phyloP scores from a whole-genome alignment of 345 rosid genomes.

The Gossypium sturtianum region DNA sequence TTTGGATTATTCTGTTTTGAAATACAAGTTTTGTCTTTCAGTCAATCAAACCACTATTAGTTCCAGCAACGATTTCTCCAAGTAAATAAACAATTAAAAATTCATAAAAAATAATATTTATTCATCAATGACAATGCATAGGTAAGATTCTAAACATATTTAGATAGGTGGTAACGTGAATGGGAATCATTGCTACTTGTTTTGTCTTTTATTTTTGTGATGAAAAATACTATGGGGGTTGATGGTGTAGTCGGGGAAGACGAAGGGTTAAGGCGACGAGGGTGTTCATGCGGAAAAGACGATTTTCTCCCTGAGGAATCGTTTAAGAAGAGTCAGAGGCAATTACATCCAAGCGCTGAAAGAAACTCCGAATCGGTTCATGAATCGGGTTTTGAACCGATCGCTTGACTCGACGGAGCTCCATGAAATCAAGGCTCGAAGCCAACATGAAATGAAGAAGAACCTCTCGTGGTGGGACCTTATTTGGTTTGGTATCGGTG shows the following conservation, averaged over 20 bases:
- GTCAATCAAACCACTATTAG: too few relatives aligned
- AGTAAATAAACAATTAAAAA: too few relatives aligned
- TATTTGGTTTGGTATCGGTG: too few relatives aligned
- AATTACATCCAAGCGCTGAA: constrained; percentile 55
- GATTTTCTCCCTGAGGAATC: constrained; percentile 93
- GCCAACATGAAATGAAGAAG: too few relatives aligned
- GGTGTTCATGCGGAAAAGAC: constrained; percentile 58
- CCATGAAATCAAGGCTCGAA: too few relatives aligned
- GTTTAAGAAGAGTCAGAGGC: constrained; percentile 50
- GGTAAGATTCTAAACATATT: too few relatives aligned
- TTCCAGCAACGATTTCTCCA: too few relatives aligned
- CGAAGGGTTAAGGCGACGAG: constrained; percentile 43
- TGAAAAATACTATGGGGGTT: neutral
- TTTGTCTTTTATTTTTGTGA: neutral
- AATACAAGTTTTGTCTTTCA: too few relatives aligned
- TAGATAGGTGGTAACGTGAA: neutral
- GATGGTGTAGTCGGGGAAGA: constrained; percentile 16
- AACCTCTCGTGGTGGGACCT: too few relatives aligned
- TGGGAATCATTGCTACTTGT: neutral
- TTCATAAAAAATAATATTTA: neutral
- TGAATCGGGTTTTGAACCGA: too few relatives aligned
- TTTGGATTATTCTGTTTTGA: too few relatives aligned
- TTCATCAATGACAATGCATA: neutral
- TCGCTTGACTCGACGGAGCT: too few relatives aligned
- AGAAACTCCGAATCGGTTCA: constrained; percentile 56